phyloP scores from a whole-genome alignment of 2,329 filamentous ascomycete species.

The Scedosporium dehoogii region DNA sequence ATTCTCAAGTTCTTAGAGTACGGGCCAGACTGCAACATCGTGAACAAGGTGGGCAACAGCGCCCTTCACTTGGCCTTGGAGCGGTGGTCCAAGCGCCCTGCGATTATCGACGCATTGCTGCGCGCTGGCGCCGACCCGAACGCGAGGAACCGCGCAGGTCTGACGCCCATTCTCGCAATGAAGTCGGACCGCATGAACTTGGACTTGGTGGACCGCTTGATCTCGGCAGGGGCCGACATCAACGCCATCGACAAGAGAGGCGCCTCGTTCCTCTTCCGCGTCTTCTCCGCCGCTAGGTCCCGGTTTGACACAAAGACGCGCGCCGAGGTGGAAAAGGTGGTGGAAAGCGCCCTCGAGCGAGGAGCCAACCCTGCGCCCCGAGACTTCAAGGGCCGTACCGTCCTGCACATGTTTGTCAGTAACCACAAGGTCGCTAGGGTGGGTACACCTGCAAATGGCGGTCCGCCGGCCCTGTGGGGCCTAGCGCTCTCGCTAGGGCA shows the following conservation, averaged over 20 bases:
- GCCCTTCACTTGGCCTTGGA: conserved; percentile 12
- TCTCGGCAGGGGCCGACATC: conserved; percentile 16
- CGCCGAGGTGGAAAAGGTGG: not conserved
- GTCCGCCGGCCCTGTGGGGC: not conserved
- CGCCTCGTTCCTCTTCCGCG: conserved; percentile 11
- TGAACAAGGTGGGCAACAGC: conserved; percentile 14
- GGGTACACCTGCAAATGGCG: not conserved
- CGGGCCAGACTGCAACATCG: conserved; percentile 10
- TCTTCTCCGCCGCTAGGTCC: not conserved
- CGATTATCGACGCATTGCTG: conserved; percentile 10
- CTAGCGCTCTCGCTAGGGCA: conserved; percentile 8
- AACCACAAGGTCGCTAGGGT: not conserved
- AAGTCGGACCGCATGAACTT: rapidly evolving
- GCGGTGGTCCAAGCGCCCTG: not conserved
- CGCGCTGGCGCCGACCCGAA: conserved; percentile 15
- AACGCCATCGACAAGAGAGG: conserved; percentile 11
- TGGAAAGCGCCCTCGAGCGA: conserved; percentile 10
- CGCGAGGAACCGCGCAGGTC: conserved; percentile 10
- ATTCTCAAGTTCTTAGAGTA: conserved; percentile 12
- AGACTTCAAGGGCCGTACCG: conserved; percentile 11
- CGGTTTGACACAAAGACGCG: not conserved
- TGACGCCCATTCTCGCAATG: conserved; percentile 11
- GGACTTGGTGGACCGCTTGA: conserved; percentile 4
- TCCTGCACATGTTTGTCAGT: conserved; percentile 11
- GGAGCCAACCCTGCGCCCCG: conserved; percentile 10